Evolutionary conservation across 83 land plant species (phyloP).

Genomic region (Diphasiastrum complanatum): DNA sequence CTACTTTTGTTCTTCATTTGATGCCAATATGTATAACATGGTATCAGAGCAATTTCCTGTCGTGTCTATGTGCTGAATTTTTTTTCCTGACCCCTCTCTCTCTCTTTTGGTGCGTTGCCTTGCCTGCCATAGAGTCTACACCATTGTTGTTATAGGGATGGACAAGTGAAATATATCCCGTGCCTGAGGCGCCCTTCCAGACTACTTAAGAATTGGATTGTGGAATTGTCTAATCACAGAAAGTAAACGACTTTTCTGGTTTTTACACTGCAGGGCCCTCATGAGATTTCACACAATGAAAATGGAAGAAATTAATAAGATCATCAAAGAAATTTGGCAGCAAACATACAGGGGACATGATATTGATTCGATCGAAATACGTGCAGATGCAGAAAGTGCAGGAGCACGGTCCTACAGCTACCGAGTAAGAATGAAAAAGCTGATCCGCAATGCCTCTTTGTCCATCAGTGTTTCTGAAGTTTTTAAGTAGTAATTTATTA

Average conservation of each 20-base stretch:
- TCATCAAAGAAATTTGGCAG: slow-evolving; percentile 93
- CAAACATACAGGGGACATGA: slow-evolving; percentile 98
- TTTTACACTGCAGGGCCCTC: slow-evolving; percentile 57
- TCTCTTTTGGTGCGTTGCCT: neutral
- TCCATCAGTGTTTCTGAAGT: neutral
- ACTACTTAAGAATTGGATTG: neutral
- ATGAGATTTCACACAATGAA: slow-evolving; percentile 98
- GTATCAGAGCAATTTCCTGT: too few relatives aligned
- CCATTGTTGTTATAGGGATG: neutral
- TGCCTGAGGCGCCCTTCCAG: too few relatives aligned
- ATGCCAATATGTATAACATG: too few relatives aligned
- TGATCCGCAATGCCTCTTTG: slow-evolving; percentile 1
- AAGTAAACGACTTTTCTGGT: neutral
- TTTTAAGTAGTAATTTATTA: neutral
- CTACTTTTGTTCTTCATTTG: too few relatives aligned
- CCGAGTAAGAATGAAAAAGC: slow-evolving; percentile 53
- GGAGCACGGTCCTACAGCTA: slow-evolving; percentile 94
- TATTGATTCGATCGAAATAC: slow-evolving; percentile 82
- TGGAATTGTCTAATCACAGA: neutral
- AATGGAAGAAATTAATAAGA: slow-evolving; percentile 99
- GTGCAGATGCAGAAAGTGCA: slow-evolving; percentile 89
- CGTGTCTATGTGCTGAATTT: too few relatives aligned
- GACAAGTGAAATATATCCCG: neutral
- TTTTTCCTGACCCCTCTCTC: neutral
- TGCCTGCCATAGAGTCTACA: neutral